Evolutionary conservation across 495 filamentous ascomycete species (phyloP).

Genomic region (Parathielavia appendiculata): DNA sequence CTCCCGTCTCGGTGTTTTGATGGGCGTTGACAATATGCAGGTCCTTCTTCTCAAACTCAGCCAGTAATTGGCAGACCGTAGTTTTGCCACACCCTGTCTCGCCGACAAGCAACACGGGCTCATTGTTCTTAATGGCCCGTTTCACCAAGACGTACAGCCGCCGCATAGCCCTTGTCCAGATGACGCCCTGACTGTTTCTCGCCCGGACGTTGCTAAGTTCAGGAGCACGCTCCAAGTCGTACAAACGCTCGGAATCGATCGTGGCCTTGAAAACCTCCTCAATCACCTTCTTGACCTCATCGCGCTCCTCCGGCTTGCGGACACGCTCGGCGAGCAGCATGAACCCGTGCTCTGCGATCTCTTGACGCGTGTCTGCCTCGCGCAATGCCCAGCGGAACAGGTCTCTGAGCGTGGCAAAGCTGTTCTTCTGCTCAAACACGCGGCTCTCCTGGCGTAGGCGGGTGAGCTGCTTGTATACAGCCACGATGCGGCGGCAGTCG

Average conservation of each 20-base stretch:
- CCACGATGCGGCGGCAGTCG: conserved; percentile 82
- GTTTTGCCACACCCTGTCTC: conserved; percentile 98
- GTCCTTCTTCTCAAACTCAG: conserved; percentile 66
- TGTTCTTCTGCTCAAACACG: conserved; percentile 94
- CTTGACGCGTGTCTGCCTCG: conserved; percentile 74
- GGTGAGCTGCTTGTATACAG: conserved; percentile 90
- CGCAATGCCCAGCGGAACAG: conserved; percentile 95
- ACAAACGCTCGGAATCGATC: conserved; percentile 69
- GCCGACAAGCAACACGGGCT: conserved; percentile 89
- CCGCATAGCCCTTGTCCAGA: conserved; percentile 95
- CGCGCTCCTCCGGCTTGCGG: conserved; percentile 79
- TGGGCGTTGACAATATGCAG: conserved; percentile 93
- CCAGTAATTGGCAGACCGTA: conserved; percentile 87
- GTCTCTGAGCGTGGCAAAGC: conserved; percentile 94
- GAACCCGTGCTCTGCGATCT: conserved; percentile 87
- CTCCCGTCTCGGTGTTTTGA: conserved; percentile 93
- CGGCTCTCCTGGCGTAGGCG: conserved; percentile 80
- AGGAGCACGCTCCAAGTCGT: conserved; percentile 50
- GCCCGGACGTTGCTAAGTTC: conserved; percentile 52
- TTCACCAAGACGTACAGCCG: conserved; percentile 81
- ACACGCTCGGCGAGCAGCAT: conserved; percentile 95
- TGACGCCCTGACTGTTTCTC: conserved; percentile 55
- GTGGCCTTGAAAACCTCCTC: conserved; percentile 87
- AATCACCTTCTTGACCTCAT: conserved; percentile 79
- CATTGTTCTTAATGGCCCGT: conserved; percentile 79